These are phyloP conservation scores for Solanum appendiculatum DNA, from an alignment of 257 asterid species.

Conservation along the genomic window DNA sequence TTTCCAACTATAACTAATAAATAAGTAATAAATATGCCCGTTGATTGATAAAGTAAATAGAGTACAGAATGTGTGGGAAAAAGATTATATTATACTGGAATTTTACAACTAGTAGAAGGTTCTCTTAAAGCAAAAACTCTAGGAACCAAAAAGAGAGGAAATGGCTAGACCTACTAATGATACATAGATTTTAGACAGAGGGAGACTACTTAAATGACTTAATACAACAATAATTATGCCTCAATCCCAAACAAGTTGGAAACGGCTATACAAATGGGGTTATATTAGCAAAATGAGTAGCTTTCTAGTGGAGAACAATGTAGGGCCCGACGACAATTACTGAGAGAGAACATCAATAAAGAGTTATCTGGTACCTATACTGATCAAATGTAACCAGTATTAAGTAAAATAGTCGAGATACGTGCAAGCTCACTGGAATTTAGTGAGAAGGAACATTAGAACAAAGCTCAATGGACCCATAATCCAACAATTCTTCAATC, in stretches of 20 bases:
- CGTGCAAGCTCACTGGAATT: neutral
- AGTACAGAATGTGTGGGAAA: neutral
- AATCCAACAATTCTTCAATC: slow-evolving; percentile 79
- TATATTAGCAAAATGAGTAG: neutral
- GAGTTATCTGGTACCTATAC: neutral
- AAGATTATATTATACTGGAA: neutral
- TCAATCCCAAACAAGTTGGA: neutral
- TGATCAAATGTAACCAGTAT: neutral
- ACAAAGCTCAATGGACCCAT: slow-evolving; percentile 61
- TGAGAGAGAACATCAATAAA: neutral
- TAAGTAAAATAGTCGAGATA: neutral
- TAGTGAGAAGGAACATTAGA: slow-evolving; percentile 17
- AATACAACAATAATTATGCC: neutral
- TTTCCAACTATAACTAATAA: too few relatives aligned
- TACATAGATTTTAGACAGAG: neutral
- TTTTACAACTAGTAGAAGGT: neutral
- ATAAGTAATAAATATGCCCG: too few relatives aligned
- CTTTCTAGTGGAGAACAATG: neutral
- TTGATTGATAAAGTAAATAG: too few relatives aligned
- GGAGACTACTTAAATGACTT: neutral
- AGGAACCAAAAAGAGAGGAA: neutral
- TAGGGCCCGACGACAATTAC: neutral
- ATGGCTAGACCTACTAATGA: neutral
- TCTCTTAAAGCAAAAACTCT: neutral
- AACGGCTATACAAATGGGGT: neutral